phyloP scores from a whole-genome alignment of 306 rosid genomes.

The Prunus campanulata region DNA sequence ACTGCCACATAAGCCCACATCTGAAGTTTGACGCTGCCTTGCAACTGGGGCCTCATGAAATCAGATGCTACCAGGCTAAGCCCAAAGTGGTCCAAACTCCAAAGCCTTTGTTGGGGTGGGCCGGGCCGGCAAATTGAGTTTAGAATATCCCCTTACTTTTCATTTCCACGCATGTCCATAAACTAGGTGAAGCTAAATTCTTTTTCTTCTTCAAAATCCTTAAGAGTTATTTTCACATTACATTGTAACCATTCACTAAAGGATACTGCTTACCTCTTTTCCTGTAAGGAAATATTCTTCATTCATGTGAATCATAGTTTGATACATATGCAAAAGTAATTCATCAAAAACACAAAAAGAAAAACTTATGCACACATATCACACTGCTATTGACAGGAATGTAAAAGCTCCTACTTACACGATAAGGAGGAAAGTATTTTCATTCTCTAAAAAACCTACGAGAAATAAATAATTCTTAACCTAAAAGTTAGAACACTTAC shows the following conservation, averaged over 20 bases:
- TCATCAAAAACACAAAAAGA: too few species aligned
- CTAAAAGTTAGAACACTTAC: not conserved
- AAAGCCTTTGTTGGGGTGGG: not conserved
- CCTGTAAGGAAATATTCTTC: rapidly evolving
- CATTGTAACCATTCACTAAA: not conserved
- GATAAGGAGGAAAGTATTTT: too few species aligned
- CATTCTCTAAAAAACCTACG: too few species aligned
- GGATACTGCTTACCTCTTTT: too few species aligned
- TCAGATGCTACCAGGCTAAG: not conserved
- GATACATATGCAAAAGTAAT: too few species aligned
- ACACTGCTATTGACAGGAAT: too few species aligned
- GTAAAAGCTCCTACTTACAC: rapidly evolving
- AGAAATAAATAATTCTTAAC: not conserved
- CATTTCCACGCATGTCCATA: too few species aligned
- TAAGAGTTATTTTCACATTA: not conserved
- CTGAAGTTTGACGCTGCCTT: constrained; percentile 28
- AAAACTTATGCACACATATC: too few species aligned
- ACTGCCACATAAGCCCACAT: constrained; percentile 27
- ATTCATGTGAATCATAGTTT: rapidly evolving
- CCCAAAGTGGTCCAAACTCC: not conserved
- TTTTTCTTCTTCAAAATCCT: not conserved
- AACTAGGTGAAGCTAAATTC: too few species aligned
- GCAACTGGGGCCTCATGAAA: constrained; percentile 42
- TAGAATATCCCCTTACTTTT: too few species aligned
- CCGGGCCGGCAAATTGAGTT: not conserved